A percentile compares a stretch with the other conserved stretches of the same genome.
Evolutionary conservation across 2,329 filamentous ascomycete genomes (phyloP).

Genomic region (Canariomyces notabilis): DNA sequence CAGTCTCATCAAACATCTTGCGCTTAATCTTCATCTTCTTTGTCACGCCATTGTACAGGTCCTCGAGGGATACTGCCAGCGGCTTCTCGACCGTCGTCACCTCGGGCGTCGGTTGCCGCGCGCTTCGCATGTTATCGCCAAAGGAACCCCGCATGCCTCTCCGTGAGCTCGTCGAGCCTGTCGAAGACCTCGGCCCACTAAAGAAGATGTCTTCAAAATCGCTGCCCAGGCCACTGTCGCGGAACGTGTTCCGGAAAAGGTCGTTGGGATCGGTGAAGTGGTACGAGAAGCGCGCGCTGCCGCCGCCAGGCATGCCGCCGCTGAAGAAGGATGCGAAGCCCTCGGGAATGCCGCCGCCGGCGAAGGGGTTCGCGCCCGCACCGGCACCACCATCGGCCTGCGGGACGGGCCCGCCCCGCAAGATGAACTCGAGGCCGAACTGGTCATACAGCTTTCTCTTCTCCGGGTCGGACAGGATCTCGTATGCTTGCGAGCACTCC

Average conservation of each 20-base stretch:
- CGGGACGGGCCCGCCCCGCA: slow-evolving; percentile 69
- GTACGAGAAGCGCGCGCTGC: slow-evolving; percentile 37
- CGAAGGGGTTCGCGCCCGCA: slow-evolving; percentile 54
- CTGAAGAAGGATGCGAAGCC: slow-evolving; percentile 23
- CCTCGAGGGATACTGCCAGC: slow-evolving; percentile 76
- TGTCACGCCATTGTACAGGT: slow-evolving; percentile 77
- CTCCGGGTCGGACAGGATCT: slow-evolving; percentile 94
- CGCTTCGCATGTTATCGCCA: slow-evolving; percentile 32
- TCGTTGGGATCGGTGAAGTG: slow-evolving; percentile 76
- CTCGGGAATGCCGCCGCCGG: slow-evolving; percentile 43
- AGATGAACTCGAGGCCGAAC: slow-evolving; percentile 87
- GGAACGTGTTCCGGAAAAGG: slow-evolving; percentile 63
- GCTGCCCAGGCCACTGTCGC: slow-evolving; percentile 41
- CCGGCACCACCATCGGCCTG: slow-evolving; percentile 51
- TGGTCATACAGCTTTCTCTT: slow-evolving; percentile 95
- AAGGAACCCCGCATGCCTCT: slow-evolving; percentile 41
- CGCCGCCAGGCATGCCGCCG: slow-evolving; percentile 37
- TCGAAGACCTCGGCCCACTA: slow-evolving; percentile 22
- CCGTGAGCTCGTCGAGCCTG: slow-evolving; percentile 40
- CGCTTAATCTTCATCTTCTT: slow-evolving; percentile 99
- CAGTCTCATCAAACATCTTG: slow-evolving; percentile 83
- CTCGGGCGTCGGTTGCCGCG: slow-evolving; percentile 64
- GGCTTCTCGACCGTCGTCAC: slow-evolving; percentile 86
- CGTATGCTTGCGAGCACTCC: slow-evolving; percentile 94
- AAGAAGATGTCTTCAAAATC: slow-evolving; percentile 51